Evolutionary conservation across 2,329 filamentous ascomycete genomes (phyloP).

Genomic region (Paraconiothyrium brasiliense): DNA sequence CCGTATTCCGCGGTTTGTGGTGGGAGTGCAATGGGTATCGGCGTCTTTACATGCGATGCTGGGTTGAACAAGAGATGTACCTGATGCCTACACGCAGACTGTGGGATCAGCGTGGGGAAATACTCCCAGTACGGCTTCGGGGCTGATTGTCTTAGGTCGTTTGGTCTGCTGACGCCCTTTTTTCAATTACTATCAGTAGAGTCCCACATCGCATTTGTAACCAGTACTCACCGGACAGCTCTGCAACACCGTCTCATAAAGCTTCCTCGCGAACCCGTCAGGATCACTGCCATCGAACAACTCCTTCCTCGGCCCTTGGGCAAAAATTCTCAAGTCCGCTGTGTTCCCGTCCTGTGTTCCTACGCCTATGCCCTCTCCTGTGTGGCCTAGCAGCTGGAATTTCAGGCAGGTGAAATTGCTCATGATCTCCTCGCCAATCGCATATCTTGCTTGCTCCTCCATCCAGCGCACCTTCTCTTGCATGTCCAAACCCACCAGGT

Average conservation of each 20-base stretch:
- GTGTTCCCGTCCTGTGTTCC: conserved; percentile 39
- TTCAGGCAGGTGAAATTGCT: conserved; percentile 33
- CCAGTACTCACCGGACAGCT: conserved; percentile 22
- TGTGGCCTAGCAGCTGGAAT: conserved; percentile 37
- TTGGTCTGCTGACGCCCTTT: conserved; percentile 25
- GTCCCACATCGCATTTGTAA: neutral
- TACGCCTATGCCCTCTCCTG: conserved; percentile 27
- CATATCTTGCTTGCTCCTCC: conserved; percentile 28
- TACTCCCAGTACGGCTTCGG: conserved; percentile 33
- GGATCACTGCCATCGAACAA: conserved; percentile 23
- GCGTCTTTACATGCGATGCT: neutral
- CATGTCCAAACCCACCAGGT: conserved; percentile 58
- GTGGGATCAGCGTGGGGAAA: conserved; percentile 28
- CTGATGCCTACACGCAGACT: conserved; percentile 23
- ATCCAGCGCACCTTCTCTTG: conserved; percentile 49
- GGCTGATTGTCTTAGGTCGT: conserved; percentile 27
- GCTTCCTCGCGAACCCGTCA: conserved; percentile 25
- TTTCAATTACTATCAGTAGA: neutral
- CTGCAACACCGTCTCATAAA: conserved; percentile 30
- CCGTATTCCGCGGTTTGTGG: conserved; percentile 20
- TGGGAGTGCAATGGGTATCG: conserved; percentile 22
- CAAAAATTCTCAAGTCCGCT: conserved; percentile 40
- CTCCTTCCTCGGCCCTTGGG: conserved; percentile 22
- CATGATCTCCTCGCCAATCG: conserved; percentile 32
- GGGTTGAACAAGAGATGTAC: conserved; percentile 25